These are phyloP conservation scores for Diaporthe sp. DNA, from an alignment of 2,329 filamentous ascomycete genomes.

Conservation along the genomic window DNA sequence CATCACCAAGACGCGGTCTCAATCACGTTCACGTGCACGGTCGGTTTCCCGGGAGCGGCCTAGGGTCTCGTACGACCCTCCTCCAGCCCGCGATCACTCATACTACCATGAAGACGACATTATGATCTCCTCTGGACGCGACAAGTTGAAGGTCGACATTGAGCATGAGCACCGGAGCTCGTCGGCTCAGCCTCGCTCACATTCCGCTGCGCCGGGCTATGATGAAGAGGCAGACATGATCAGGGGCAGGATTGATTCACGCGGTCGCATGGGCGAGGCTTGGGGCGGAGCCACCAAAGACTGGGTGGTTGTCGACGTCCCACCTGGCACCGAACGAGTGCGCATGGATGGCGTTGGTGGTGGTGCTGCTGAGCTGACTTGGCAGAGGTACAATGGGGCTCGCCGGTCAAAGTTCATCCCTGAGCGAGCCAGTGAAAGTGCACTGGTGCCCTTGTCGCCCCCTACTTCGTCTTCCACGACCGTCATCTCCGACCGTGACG, in stretches of 20 bases:
- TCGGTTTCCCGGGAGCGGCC: constrained; percentile 54
- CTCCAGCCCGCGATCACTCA: constrained; percentile 58
- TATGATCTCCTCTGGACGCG: constrained; percentile 70
- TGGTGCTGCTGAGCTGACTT: constrained; percentile 81
- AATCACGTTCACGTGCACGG: constrained; percentile 58
- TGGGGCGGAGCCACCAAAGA: constrained; percentile 80
- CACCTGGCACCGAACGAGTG: constrained; percentile 86
- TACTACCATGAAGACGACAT: constrained; percentile 75
- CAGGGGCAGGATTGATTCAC: constrained; percentile 67
- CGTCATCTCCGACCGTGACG: constrained; percentile 44
- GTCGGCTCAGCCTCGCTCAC: constrained; percentile 63
- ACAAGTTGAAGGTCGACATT: constrained; percentile 62
- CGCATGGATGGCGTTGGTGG: constrained; percentile 85
- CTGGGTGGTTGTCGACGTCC: constrained; percentile 88
- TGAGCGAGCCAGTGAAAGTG: constrained; percentile 68
- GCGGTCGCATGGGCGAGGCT: constrained; percentile 80
- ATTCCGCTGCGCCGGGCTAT: constrained; percentile 68
- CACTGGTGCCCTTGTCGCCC: constrained; percentile 52
- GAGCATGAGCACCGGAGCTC: constrained; percentile 50
- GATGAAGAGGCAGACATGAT: constrained; percentile 77
- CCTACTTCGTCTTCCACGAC: constrained; percentile 47
- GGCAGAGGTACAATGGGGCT: constrained; percentile 84
- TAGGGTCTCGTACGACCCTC: constrained; percentile 29
- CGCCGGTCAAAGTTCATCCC: constrained; percentile 81
- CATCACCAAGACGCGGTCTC: constrained; percentile 59